These are phyloP conservation scores for Coniosporium apollinis DNA, from an alignment of 495 filamentous ascomycete genomes.

Conservation along the genomic window DNA sequence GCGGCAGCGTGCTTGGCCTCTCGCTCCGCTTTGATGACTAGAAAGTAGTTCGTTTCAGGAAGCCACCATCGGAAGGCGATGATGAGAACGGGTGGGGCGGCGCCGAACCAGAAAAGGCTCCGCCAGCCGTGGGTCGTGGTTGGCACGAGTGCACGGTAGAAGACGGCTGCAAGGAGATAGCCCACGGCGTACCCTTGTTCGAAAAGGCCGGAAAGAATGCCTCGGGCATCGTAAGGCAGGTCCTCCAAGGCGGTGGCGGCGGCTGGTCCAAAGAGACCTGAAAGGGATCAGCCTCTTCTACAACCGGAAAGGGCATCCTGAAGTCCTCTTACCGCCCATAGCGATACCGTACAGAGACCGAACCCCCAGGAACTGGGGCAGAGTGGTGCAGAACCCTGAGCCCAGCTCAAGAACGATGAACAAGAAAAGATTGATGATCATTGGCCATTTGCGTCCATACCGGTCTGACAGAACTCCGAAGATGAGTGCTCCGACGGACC, in stretches of 20 bases:
- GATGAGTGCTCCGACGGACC: slow-evolving; percentile 17
- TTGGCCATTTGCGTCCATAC: slow-evolving; percentile 7
- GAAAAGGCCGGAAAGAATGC: slow-evolving; percentile 17
- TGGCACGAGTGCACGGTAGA: slow-evolving; percentile 18
- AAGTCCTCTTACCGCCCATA: slow-evolving; percentile 11
- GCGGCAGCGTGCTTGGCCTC: slow-evolving; percentile 14
- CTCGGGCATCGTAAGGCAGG: slow-evolving; percentile 18
- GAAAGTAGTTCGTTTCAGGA: slow-evolving; percentile 20
- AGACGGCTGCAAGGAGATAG: slow-evolving; percentile 17
- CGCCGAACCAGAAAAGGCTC: slow-evolving; percentile 22
- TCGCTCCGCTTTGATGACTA: slow-evolving; percentile 20
- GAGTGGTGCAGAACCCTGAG: slow-evolving; percentile 12
- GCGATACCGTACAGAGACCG: slow-evolving; percentile 17
- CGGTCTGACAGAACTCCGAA: slow-evolving; percentile 14
- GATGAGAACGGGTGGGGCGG: slow-evolving; percentile 18
- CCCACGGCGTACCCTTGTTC: slow-evolving; percentile 16
- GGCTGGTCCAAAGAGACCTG: slow-evolving; percentile 14
- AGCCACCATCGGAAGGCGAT: slow-evolving; percentile 18
- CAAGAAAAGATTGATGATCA: slow-evolving; percentile 11
- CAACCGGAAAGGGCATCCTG: background rate
- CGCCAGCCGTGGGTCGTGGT: slow-evolving; percentile 21
- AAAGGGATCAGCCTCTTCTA: background rate
- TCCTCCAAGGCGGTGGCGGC: slow-evolving; percentile 18
- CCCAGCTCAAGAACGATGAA: slow-evolving; percentile 17
- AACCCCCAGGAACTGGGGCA: slow-evolving; percentile 14